Evolutionary conservation across 345 rosid species (phyloP), one percentile per base, ranked within the genome.

Genomic region (Rhodamnia rubescens): DNA sequence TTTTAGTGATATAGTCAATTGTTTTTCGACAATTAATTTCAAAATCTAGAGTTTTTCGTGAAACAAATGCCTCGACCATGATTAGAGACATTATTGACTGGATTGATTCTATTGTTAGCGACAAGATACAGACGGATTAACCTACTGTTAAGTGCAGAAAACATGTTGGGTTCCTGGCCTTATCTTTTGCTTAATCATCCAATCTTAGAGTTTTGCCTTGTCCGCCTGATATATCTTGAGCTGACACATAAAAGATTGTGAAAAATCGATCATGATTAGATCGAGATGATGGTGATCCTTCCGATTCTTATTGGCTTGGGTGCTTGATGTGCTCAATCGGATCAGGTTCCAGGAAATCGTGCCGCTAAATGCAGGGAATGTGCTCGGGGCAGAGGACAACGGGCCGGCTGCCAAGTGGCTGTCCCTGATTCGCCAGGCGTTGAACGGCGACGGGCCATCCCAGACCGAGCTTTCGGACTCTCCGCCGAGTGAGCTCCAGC

Each of bases 271-370:
- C 26, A 9, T 18, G 78, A 61, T 61, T 69, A 69, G 80, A 36
- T 36, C 2, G 26, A 36, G 47, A 69, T 36, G 47, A 36, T 36
- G 80, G 47, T 2, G 26, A 69, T 32, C 80, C 80, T 69, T 69
- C 80, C 7, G 24, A 69, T 47, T 20, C 24, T 9, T 69, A 18
- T 69, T 36, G 47, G 18, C 47, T 69, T 18, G 80, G 80, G 47
- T 47, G 53, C 55, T 15, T 24, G 6, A 81, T 12, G 83, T 49
- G 83, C 29, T 55, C 52, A 47, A 55, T 10, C 21, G 50, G 27
- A 21, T 49, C 86, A 95, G 98, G 89, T 95, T 94, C 89, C 98
- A 95, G 88, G 98, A 95, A 89, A 94, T 95, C 12, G 98, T 95
- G 82, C 98, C 98, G 40, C 86, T 95, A 53, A 95, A 95, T 75